Base-by-base conservation (phyloP, 306 rosid genomes). In the Sicyos baderoa region DNA sequence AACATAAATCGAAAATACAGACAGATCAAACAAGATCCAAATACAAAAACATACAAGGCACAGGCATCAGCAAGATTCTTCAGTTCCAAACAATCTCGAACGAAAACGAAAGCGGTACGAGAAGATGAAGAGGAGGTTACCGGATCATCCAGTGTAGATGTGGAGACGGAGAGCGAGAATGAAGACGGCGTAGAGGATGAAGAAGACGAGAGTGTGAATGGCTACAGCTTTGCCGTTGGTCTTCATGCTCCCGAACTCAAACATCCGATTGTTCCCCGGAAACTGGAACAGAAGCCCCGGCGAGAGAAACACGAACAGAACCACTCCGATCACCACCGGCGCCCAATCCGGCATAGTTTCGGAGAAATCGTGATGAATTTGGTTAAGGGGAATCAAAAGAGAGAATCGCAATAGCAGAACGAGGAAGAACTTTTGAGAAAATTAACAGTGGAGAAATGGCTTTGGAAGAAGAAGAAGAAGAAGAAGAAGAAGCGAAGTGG, bases 341-440 rank as follows among this genome's bases (percentile, higher is more conserved):
- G 86, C 97, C 99, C 99, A 90, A 76, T 93, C 99, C n/a, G 90
- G 83, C 99, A 93, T 92, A 7, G 13, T 72, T 27, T 14, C 68
- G 3, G 1, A 44, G 21, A 29, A 25, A 40, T 7, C 23, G 27
- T 7, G 0, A 48, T 7, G 44, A 0, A 48, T 2, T 13, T 18
- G 11, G 14, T 19, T 8, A 50, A 52, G 17, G 12, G 1, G 7
- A 4, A 70, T 10, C 50, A 21, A 14, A 8, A 29, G 45, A 35
- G 64, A 27, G 6, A 61, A 14, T 37, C 49, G 11, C 12, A 60
- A 18, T 60, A 29, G 56, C 18, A 16, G 23, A 19, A 37, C 10
- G 70, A 3, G 13, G 27, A 25, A 25, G 5, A 44, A 19, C 3
- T 3, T 14, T 14, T 3, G 9, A 12, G 1, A 5, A 13, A 19